Percentiles rank a stretch among this genome's conserved stretches.
Conservation (phyloP, 176 grass and related monocot species). For the Musa beccarii region DNA sequence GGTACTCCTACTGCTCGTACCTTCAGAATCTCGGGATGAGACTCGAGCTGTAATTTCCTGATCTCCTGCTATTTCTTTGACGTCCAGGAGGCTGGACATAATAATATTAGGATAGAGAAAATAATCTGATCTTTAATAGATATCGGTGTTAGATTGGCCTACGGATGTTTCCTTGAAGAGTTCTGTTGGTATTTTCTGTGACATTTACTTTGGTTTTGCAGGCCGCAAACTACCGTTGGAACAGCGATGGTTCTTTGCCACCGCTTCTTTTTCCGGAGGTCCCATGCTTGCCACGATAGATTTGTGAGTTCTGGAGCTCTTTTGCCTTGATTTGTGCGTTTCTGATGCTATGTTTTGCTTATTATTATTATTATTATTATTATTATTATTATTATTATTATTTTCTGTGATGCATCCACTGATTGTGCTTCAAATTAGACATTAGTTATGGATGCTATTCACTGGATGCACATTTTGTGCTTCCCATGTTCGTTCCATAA, state of each 20-base stretch:
- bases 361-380: background rate
- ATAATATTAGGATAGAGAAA: too few relatives aligned
- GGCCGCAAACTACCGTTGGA: constrained; percentile 48
- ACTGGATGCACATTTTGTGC: too few relatives aligned
- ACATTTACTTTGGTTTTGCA: constrained; percentile 17
- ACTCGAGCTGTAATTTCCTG: constrained; percentile 37
- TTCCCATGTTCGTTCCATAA: background rate
- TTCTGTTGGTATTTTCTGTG: background rate
- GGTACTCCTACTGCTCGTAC: constrained; percentile 54
- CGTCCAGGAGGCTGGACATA: background rate
- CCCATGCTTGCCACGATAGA: constrained; percentile 57
- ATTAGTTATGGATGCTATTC: too few relatives aligned
- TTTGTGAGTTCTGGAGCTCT: constrained; percentile 34
- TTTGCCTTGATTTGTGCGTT: background rate
- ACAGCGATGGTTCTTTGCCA: constrained; percentile 55
- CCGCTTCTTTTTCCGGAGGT: constrained; percentile 55
- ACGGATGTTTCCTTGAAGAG: background rate
- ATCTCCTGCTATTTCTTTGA: background rate
- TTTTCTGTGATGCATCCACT: background rate
- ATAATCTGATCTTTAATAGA: too few relatives aligned
- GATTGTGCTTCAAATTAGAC: too few relatives aligned
- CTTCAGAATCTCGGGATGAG: constrained; percentile 36
- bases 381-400: background rate
- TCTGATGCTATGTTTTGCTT: background rate
- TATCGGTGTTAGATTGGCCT: background rate